Percentiles rank a stretch among this genome's conserved stretches.
Conservation (phyloP, 2,329 filamentous ascomycete genomes). For the Pseudogymnoascus sp. region DNA sequence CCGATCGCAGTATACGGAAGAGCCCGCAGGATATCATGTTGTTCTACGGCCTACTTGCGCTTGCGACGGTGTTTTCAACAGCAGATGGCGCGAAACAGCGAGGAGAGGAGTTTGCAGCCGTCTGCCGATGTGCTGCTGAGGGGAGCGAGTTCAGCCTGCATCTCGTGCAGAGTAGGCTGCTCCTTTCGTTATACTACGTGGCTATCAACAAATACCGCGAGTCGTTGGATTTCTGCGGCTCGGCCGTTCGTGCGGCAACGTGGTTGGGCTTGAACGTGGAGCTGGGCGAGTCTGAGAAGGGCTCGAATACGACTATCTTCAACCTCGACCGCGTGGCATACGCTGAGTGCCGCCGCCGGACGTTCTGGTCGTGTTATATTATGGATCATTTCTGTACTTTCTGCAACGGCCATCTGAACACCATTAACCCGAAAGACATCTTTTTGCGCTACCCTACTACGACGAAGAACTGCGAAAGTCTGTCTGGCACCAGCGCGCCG, state of each 20-base stretch:
- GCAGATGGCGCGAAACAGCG: slow-evolving; percentile 35
- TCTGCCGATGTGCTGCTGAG: slow-evolving; percentile 49
- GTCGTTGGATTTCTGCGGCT: slow-evolving; percentile 55
- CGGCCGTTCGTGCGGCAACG: slow-evolving; percentile 50
- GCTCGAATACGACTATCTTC: slow-evolving; percentile 36
- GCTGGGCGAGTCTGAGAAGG: slow-evolving; percentile 38
- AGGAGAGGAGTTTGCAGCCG: slow-evolving; percentile 40
- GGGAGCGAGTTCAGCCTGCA: slow-evolving; percentile 49
- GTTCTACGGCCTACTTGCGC: slow-evolving; percentile 49
- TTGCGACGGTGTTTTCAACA: slow-evolving; percentile 46
- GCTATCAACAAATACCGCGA: slow-evolving; percentile 49
- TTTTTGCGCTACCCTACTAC: slow-evolving; percentile 58
- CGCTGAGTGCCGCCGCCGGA: slow-evolving; percentile 59
- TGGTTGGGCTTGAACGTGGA: slow-evolving; percentile 58
- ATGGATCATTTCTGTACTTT: slow-evolving; percentile 59
- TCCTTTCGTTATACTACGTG: slow-evolving; percentile 58
- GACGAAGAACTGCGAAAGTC: slow-evolving; percentile 51
- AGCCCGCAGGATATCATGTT: slow-evolving; percentile 48
- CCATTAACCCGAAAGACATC: slow-evolving; percentile 55
- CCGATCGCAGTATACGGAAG: slow-evolving; percentile 35
- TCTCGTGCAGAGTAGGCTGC: slow-evolving; percentile 57
- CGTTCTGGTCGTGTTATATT: slow-evolving; percentile 63
- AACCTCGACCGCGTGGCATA: slow-evolving; percentile 48
- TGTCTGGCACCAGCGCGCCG: slow-evolving; percentile 47
- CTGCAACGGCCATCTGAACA: slow-evolving; percentile 43